These are phyloP conservation scores for Aspergillus nomiae DNA, from an alignment of 2,329 filamentous ascomycete genomes.

Conservation along the genomic window DNA sequence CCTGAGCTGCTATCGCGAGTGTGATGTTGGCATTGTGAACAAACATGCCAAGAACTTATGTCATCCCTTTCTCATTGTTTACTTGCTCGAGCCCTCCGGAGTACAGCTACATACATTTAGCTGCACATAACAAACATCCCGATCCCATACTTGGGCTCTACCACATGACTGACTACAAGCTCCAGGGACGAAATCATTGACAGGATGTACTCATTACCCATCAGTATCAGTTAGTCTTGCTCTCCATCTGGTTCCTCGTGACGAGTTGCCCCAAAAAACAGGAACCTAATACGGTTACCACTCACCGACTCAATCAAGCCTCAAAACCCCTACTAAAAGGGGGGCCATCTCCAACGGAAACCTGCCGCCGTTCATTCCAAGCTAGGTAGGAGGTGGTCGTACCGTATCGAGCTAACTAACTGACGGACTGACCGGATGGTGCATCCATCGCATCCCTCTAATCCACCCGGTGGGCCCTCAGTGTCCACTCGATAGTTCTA, in stretches of 20 bases:
- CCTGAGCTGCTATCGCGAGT: neutral
- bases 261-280: neutral
- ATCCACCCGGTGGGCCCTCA: conserved; percentile 1
- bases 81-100: neutral
- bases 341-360: neutral
- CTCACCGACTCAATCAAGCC: neutral
- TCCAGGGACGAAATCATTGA: neutral
- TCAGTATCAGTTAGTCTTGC: neutral
- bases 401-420: neutral
- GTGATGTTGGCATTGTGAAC: neutral
- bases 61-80: neutral
- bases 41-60: conserved; percentile 5
- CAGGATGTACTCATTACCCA: neutral
- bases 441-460: neutral
- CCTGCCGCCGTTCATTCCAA: neutral
- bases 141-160: neutral
- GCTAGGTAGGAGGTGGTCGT: neutral
- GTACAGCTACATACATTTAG: neutral
- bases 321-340: neutral
- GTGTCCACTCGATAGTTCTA: conserved; percentile 15
- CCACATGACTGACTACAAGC: neutral
- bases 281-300: neutral
- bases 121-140: neutral
- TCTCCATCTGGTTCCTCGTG: neutral
- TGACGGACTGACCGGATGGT: conserved; percentile 3